Base-by-base conservation (phyloP, 345 rosid genomes). In the Sonneratia alba region DNA sequence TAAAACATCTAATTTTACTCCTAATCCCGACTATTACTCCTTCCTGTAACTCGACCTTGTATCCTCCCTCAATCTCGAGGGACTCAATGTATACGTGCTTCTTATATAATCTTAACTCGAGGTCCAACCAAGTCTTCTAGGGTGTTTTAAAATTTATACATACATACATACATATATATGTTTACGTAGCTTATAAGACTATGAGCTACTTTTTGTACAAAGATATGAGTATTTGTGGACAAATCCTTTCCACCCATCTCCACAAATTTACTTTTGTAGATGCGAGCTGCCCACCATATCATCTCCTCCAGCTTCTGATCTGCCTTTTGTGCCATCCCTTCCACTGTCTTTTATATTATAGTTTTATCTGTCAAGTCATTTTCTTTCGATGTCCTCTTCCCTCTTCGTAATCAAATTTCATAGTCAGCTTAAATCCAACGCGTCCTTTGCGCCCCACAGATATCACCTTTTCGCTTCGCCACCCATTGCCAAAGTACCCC, bases 361-460 rank as follows among this genome's bases (percentile, higher is more conserved):
- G 34, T 57, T 57, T 57, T 24, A 32, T 24, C 63, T 24, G 63
- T 57, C 32, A 57, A 57, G 63, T n/a, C 72, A 55, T 70, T 61
- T 24, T 43, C 76, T 83, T 75, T 66, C 63, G 69, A 75, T 69
- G 67, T 10, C 45, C 69, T 55, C 73, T 62, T 4, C 76, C 69
- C 72, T 53, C 70, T 40, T 62, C 72, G 69, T 75, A 77, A 13
- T 13, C 51, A 71, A 77, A 81, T 72, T 71, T 49, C 71, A 73
- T 82, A 79, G 85, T 85, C 89, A 79, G 97, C 97, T 86, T 91
- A 84, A 70, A 81, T 81, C 85, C 89, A 84, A 91, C 92, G 97
- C 97, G 72, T 85, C 83, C 88, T 69, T 76, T 79, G 66, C 75
- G 64, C 70, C 83, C 91, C 91, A 79, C 88, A 70, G 40, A 70